phyloP scores from a whole-genome alignment of 2,329 filamentous ascomycete genomes.

The Neophaeococcomyces mojaviensis region DNA sequence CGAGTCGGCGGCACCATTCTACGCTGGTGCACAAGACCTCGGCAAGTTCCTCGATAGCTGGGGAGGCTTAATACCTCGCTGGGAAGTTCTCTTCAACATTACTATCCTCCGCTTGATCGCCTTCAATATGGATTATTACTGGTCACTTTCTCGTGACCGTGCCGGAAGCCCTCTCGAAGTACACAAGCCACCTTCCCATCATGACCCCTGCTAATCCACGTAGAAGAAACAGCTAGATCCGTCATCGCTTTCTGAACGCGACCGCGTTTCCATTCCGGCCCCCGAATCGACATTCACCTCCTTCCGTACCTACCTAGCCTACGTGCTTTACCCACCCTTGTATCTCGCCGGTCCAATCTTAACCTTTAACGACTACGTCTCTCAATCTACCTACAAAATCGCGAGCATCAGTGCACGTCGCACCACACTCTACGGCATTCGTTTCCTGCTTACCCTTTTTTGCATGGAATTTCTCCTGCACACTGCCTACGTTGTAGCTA shows the following conservation, averaged over 20 bases:
- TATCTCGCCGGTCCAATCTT: constrained; percentile 90
- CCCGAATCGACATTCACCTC: constrained; percentile 59
- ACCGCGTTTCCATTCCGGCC: constrained; percentile 73
- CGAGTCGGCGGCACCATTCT: constrained; percentile 39
- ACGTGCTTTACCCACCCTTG: constrained; percentile 82
- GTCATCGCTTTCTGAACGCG: constrained; percentile 75
- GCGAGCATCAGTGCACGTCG: constrained; percentile 63
- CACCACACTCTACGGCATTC: constrained; percentile 72
- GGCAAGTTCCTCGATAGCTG: constrained; percentile 68
- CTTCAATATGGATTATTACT: constrained; percentile 96
- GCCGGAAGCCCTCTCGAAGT: constrained; percentile 72
- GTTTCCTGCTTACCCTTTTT: constrained; percentile 71
- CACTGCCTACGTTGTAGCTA: constrained; percentile 88
- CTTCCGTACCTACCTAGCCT: constrained; percentile 83
- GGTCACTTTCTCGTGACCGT: constrained; percentile 62
- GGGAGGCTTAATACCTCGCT: constrained; percentile 76
- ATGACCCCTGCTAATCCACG: constrained; percentile 46
- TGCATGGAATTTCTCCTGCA: constrained; percentile 89
- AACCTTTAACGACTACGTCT: constrained; percentile 97
- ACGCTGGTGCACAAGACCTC: constrained; percentile 48
- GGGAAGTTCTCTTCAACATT: constrained; percentile 97
- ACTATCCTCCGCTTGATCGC: constrained; percentile 88
- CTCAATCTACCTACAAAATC: constrained; percentile 67
- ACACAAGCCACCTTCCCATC: constrained; percentile 36
- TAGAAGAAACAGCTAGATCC: constrained; percentile 99